Percentiles rank a stretch among this genome's conserved stretches.
These are phyloP conservation scores for Leishmania guyanensis DNA, from an alignment of 208 protist species.

Conservation along the genomic window DNA sequence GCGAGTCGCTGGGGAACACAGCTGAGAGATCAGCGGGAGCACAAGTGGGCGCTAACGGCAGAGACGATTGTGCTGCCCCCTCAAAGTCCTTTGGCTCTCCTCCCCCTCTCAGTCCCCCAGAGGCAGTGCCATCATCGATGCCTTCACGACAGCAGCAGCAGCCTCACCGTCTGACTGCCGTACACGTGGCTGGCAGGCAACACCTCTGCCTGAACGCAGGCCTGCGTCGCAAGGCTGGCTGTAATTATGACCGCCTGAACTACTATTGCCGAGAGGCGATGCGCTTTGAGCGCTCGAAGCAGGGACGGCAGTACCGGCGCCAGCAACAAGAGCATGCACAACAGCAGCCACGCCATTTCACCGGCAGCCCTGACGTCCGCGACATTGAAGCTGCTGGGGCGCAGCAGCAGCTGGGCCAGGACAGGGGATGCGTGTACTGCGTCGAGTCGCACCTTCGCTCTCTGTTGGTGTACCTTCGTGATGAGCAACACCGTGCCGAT, in stretches of 20 bases:
- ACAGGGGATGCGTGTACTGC: conserved; percentile 50
- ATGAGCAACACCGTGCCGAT: conserved; percentile 20
- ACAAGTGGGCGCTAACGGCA: too few species aligned
- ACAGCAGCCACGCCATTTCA: not conserved
- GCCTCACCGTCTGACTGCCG: conserved; percentile 44
- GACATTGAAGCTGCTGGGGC: conserved; percentile 2
- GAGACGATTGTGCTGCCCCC: not conserved
- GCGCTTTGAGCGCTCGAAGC: conserved; percentile 57
- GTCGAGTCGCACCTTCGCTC: conserved; percentile 29
- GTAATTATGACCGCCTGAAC: conserved; percentile 75
- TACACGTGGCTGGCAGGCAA: conserved; percentile 91
- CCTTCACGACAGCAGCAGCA: conserved; percentile 4
- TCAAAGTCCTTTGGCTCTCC: not conserved
- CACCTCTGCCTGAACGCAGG: conserved; percentile 90
- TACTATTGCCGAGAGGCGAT: conserved; percentile 94
- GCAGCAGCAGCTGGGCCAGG: conserved; percentile 8
- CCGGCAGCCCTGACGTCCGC: not conserved
- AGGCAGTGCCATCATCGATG: not conserved
- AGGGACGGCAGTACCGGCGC: conserved; percentile 43
- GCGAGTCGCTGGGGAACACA: not conserved
- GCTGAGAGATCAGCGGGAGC: not conserved
- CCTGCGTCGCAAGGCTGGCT: conserved; percentile 35
- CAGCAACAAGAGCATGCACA: conserved; percentile 1
- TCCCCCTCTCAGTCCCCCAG: not conserved
- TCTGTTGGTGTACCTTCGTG: conserved; percentile 26